Conservation (phyloP, 257 asterid genomes). For the Solanum medicagineum region DNA sequence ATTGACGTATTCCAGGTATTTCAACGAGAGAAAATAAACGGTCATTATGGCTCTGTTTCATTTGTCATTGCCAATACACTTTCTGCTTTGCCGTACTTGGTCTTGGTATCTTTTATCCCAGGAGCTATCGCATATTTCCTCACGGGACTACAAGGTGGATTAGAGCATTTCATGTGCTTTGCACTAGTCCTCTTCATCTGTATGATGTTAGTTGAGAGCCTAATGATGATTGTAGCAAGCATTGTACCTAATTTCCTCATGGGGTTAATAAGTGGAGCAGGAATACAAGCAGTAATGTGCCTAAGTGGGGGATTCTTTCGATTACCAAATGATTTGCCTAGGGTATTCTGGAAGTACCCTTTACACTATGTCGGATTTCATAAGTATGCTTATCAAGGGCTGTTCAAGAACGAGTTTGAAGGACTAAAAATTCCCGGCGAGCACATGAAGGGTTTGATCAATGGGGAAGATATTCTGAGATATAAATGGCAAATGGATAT, state of each 20-base stretch:
- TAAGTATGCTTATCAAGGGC: conserved; percentile 44
- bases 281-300: conserved; percentile 54
- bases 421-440: conserved; percentile 4
- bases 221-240: conserved; percentile 57
- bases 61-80: conserved; percentile 40
- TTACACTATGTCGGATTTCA: conserved; percentile 44
- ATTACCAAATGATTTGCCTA: conserved; percentile 36
- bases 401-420: conserved; percentile 49
- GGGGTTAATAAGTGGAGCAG: conserved; percentile 40
- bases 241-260: conserved; percentile 52
- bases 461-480: conserved; percentile 34
- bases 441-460: not conserved
- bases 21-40: conserved; percentile 43
- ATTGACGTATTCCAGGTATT: conserved; percentile 17
- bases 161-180: conserved; percentile 23
- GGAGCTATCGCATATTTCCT: conserved; percentile 45
- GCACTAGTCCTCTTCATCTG: conserved; percentile 25
- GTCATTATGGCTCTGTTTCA: conserved; percentile 44
- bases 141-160: conserved; percentile 23
- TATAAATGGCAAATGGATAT: conserved; percentile 37
- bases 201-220: conserved; percentile 61
- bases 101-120: conserved; percentile 36
- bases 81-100: conserved; percentile 38
- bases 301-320: conserved; percentile 12
- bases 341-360: conserved; percentile 50